phyloP scores from a whole-genome alignment of 345 rosid species.

The Eutrema japonicum region DNA sequence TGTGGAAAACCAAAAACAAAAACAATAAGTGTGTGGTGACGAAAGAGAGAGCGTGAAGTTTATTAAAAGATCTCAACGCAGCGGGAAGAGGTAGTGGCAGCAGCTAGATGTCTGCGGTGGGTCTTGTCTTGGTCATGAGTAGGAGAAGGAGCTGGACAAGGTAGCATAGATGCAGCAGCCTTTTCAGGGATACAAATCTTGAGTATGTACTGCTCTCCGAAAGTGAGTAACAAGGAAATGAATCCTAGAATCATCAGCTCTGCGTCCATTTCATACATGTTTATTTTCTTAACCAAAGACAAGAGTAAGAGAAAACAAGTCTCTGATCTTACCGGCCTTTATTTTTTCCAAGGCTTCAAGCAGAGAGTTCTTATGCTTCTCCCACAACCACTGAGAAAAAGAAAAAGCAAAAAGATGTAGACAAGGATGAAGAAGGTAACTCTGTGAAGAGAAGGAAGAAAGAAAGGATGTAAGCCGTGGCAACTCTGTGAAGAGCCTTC shows the following conservation, averaged over 20 bases:
- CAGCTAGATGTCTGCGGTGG: slow-evolving; percentile 34
- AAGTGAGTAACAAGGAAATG: slow-evolving; percentile 79
- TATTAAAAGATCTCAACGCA: slow-evolving; percentile 8
- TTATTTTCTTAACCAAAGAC: slow-evolving; percentile 6
- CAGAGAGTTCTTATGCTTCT: slow-evolving; percentile 73
- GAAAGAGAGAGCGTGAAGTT: neutral
- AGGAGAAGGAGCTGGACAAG: slow-evolving; percentile 50
- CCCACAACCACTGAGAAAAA: slow-evolving; percentile 66
- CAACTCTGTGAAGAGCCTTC: slow-evolving; percentile 71
- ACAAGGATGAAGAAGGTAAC: neutral
- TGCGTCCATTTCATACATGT: slow-evolving; percentile 26
- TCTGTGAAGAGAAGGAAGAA: neutral
- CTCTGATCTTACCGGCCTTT: slow-evolving; percentile 61
- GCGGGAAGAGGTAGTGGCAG: slow-evolving; percentile 16
- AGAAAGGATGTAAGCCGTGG: slow-evolving; percentile 42
- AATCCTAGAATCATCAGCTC: slow-evolving; percentile 91
- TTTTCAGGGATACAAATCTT: slow-evolving; percentile 64
- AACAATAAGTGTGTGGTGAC: neutral
- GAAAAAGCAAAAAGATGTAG: neutral
- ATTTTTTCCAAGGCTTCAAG: slow-evolving; percentile 81
- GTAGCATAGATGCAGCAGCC: slow-evolving; percentile 68
- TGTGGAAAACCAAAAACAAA: neutral
- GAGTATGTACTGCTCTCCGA: slow-evolving; percentile 63
- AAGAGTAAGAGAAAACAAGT: slow-evolving; percentile 8
- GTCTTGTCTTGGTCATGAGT: slow-evolving; percentile 23